A percentile compares a stretch with the other conserved stretches of the same genome.
Conservation (phyloP, 257 asterid species). For the Scutellaria galericulata region DNA sequence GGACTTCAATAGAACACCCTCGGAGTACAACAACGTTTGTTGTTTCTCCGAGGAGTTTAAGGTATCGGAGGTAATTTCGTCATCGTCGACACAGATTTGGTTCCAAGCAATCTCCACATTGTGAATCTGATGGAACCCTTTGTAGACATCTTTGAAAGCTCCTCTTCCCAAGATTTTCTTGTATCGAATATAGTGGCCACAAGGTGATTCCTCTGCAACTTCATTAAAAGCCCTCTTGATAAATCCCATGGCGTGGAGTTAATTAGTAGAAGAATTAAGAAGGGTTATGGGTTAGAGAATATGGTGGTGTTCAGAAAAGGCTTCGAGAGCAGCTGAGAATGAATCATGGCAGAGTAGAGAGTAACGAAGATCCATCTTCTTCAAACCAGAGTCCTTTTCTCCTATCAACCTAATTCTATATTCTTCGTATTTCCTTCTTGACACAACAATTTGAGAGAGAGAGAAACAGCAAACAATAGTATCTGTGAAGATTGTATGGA, state of each 20-base stretch:
- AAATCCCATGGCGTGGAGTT: neutral
- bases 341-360: conserved; percentile 17
- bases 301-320: conserved; percentile 23
- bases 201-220: conserved; percentile 40
- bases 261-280: no score
- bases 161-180: conserved; percentile 49
- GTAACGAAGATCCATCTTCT: conserved; percentile 27
- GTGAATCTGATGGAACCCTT: conserved; percentile 40
- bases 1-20: conserved; percentile 44
- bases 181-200: conserved; percentile 39
- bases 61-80: neutral
- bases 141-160: conserved; percentile 44
- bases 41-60: neutral
- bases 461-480: no score
- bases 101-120: conserved; percentile 50
- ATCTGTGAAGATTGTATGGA: no score
- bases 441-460: no score
- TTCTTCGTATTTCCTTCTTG: no score
- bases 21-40: conserved; percentile 23
- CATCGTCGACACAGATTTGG: conserved; percentile 30
- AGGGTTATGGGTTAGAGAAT: no score
- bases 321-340: conserved; percentile 39
- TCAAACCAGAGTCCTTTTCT: no score
- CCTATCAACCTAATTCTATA: no score
- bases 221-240: neutral